These are phyloP conservation scores for Diplosphaera chodatii DNA, from an alignment of 139 green algal species.

Conservation along the genomic window DNA sequence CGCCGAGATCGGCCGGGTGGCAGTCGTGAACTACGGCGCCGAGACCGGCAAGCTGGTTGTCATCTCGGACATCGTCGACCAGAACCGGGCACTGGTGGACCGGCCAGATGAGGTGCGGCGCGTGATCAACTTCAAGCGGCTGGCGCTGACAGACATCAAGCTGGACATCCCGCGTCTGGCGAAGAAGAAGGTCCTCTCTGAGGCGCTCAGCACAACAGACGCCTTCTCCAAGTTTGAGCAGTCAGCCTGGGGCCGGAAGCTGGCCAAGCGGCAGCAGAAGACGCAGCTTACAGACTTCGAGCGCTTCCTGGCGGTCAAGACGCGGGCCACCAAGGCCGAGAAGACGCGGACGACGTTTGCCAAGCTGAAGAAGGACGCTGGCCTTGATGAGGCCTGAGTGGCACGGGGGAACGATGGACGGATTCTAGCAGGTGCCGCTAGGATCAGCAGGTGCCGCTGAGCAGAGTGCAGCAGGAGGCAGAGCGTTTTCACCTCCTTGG, in stretches of 20 bases:
- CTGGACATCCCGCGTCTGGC: conserved; percentile 83
- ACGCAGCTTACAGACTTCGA: conserved; percentile 86
- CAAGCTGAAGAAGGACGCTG: conserved; percentile 62
- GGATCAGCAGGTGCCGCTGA: too few relatives aligned
- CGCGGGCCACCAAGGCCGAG: conserved; percentile 52
- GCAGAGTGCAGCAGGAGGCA: too few relatives aligned
- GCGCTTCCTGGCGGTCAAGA: conserved; percentile 76
- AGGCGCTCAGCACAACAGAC: conserved; percentile 36
- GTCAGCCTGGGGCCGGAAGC: conserved; percentile 71
- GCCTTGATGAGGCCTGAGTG: background rate
- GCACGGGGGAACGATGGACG: too few relatives aligned
- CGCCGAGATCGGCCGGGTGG: conserved; percentile 94
- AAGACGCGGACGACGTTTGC: conserved; percentile 50
- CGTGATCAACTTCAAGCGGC: conserved; percentile 86
- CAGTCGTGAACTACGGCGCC: conserved; percentile 73
- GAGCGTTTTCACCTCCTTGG: too few relatives aligned
- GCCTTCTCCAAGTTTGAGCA: conserved; percentile 78
- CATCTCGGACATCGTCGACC: conserved; percentile 72
- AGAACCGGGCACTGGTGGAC: conserved; percentile 93
- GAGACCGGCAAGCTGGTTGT: conserved; percentile 60
- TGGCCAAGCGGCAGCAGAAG: conserved; percentile 63
- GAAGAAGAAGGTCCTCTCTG: conserved; percentile 82
- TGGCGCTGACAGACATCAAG: conserved; percentile 90
- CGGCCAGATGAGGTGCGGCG: conserved; percentile 61
- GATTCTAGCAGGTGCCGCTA: too few relatives aligned